Base-by-base conservation (phyloP, 192 early-diverging fungal genomes). In the Rhizoclosmatium sp. region DNA sequence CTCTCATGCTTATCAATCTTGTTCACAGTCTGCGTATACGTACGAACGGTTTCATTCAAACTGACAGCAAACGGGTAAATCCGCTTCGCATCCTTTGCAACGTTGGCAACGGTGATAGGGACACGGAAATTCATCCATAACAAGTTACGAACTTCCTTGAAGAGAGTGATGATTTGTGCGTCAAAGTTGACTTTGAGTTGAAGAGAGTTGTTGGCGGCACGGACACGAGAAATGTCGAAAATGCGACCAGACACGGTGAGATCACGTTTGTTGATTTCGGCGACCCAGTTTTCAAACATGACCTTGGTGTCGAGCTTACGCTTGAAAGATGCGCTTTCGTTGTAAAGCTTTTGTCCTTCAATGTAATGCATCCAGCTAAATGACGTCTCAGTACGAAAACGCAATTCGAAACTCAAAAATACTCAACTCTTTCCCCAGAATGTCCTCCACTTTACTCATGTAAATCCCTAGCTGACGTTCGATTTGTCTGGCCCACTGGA, bases 31-130 rank as follows among this genome's bases (percentile, higher is more conserved):
- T 97, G 94, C 19, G 90, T 91, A 76, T 97, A 99, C 41, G 95
- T 97, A 23, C 96, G 89, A 31, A 97, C 93, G 1, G 98, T 96
- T 80, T 99, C 98, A 85, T 91, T 97, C 62, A 99, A 83, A 62
- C 94, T 94, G 16, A 99, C 97, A 14, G 98, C 97, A 84, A 94
- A 98, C 7, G 98, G 98, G 85, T 99, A 99, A 19, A 99, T 95
- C 42, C 94, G 91, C 81, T 97, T 96, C 19, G 95, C 97, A 66
- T 99, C 97, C 81, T 96, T 97, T 41, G 96, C 95, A 62, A 95
- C 89, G 84, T 92, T 95, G 46, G 92, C 87, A 76, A 99, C 91
- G 49, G 93, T 92, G 66, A 95, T 93, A 31, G 97, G 97, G 0
- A 99, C 94, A 76, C 91, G 93, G 86, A 94, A 99, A 46, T 95